Evolutionary conservation across 768 basidiomycete genomes (phyloP), one percentile per base, ranked within the genome.

Genomic region (Tulasnella sp.): DNA sequence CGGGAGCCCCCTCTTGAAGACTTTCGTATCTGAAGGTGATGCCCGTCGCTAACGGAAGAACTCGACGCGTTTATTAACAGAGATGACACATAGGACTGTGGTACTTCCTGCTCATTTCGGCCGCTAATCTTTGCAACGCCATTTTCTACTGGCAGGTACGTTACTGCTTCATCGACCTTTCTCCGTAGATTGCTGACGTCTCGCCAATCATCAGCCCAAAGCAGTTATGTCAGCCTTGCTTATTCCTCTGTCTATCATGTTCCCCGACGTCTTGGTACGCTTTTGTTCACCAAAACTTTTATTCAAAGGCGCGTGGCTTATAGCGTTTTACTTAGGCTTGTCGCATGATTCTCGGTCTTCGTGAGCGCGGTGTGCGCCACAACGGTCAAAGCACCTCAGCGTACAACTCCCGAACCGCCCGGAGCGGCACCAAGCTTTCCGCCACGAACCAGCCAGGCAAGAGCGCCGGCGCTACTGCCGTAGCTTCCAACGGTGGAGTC

Each of bases 81-180:
- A 22, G 2, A 22, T 2, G 14, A 39, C 22, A 5, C 39, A 2
- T 69, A 69, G 68, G 68, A 12, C 41, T 69, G n/a, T 69, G n/a
- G 26, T 69, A 69, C 26, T 69, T 69, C 41, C 14, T 69, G 17
- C 40, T 69, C 8, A 69, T 69, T 22, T 40, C 68, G 29, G 68
- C 40, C 42, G 68, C 68, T 5, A 69, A 69, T 47, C 68, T 69
- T 47, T 39, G 39, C 68, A 69, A 69, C 34, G 68, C 40, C 3
- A 59, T 69, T 44, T 69, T 69, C 42, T 69, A 69, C 68, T 69
- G 22, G 26, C 68, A 69, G 68, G 68, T 69, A 40, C 29, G 29
- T 52, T 29, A 40, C 19, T 5, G 1, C 9, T 39, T 5, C 6
- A 16, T 9, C 41, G 16, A 32, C n/a, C 2, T 44, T 1, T 40